phyloP scores from a whole-genome alignment of 2,329 filamentous ascomycete genomes.

The Alternaria sp. region DNA sequence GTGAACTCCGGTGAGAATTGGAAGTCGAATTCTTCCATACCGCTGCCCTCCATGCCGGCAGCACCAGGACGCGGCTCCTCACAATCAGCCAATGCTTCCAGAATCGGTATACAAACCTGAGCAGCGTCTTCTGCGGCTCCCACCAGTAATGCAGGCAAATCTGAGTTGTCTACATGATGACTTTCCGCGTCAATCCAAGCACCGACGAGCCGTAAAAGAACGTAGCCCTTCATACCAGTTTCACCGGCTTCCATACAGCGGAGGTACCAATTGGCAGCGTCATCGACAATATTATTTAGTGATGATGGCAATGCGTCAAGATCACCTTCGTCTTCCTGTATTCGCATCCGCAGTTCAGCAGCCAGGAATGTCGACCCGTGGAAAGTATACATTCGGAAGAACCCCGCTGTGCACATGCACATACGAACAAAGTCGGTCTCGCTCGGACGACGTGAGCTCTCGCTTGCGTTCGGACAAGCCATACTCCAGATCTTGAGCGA shows the following conservation, averaged over 20 bases:
- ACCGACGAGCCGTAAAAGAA: slow-evolving; percentile 26
- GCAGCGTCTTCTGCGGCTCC: slow-evolving; percentile 23
- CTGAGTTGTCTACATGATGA: slow-evolving; percentile 11
- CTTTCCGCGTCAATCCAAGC: slow-evolving; percentile 32
- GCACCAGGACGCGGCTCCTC: neutral
- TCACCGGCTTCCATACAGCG: slow-evolving; percentile 36
- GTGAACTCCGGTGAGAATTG: slow-evolving; percentile 15
- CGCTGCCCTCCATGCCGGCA: neutral
- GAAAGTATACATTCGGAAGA: slow-evolving; percentile 31
- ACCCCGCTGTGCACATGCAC: slow-evolving; percentile 29
- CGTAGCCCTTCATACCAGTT: slow-evolving; percentile 38
- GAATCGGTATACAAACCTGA: slow-evolving; percentile 22
- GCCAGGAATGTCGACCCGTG: slow-evolving; percentile 29
- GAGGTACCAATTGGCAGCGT: slow-evolving; percentile 28
- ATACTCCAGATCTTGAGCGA: slow-evolving; percentile 37
- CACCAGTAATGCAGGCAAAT: slow-evolving; percentile 19
- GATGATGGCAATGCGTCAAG: slow-evolving; percentile 23
- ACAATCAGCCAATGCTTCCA: slow-evolving; percentile 23
- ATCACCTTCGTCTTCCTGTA: slow-evolving; percentile 34
- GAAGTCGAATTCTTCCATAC: slow-evolving; percentile 5
- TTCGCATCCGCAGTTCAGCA: slow-evolving; percentile 27
- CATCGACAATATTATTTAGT: slow-evolving; percentile 24
- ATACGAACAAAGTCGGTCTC: slow-evolving; percentile 27
- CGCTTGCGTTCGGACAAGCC: slow-evolving; percentile 4
- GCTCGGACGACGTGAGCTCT: neutral